Percentiles rank a stretch among this genome's conserved stretches.
Conservation (phyloP, 805 yeast genomes). For the Helenozyma rhizophorensis region DNA sequence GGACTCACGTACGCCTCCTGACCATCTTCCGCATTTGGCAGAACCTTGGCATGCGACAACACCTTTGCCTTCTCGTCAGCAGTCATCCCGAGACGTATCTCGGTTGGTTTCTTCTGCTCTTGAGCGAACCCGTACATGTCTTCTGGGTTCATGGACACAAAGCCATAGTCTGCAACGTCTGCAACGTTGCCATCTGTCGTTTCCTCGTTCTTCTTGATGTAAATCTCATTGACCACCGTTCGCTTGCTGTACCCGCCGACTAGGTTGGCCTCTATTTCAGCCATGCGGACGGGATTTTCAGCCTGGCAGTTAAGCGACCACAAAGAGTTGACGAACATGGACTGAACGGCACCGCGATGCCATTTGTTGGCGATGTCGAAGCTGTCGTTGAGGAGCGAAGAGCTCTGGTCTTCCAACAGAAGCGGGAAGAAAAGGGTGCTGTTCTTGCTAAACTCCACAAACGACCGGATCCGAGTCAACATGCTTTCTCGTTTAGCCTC, state of each 20-base stretch:
- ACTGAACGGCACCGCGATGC: slow-evolving; percentile 31
- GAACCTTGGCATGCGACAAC: neutral
- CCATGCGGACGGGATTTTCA: slow-evolving; percentile 33
- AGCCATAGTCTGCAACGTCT: slow-evolving; percentile 12
- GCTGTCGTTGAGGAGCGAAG: too few relatives aligned
- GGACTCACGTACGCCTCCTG: slow-evolving; percentile 10
- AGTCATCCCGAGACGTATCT: neutral
- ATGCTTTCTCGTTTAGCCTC: slow-evolving; percentile 9
- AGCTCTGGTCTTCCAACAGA: slow-evolving; percentile 11
- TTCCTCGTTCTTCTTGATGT: slow-evolving; percentile 4
- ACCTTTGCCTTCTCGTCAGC: neutral
- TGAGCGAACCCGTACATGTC: too few relatives aligned
- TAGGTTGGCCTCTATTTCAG: slow-evolving; percentile 38
- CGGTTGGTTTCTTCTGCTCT: too few relatives aligned
- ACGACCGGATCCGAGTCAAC: slow-evolving; percentile 42
- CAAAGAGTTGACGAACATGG: slow-evolving; percentile 33
- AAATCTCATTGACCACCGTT: slow-evolving; percentile 43
- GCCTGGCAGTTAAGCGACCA: slow-evolving; percentile 45
- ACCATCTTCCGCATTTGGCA: neutral
- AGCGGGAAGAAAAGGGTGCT: slow-evolving; percentile 59
- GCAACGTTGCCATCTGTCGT: neutral
- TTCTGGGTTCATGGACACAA: too few relatives aligned
- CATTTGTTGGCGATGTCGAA: slow-evolving; percentile 31
- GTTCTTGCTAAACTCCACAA: slow-evolving; percentile 41
- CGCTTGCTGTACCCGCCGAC: slow-evolving; percentile 41